Evolutionary conservation across 768 basidiomycete genomes (phyloP), one percentile per base, ranked within the genome.

Genomic region (Lyophyllum atratum): DNA sequence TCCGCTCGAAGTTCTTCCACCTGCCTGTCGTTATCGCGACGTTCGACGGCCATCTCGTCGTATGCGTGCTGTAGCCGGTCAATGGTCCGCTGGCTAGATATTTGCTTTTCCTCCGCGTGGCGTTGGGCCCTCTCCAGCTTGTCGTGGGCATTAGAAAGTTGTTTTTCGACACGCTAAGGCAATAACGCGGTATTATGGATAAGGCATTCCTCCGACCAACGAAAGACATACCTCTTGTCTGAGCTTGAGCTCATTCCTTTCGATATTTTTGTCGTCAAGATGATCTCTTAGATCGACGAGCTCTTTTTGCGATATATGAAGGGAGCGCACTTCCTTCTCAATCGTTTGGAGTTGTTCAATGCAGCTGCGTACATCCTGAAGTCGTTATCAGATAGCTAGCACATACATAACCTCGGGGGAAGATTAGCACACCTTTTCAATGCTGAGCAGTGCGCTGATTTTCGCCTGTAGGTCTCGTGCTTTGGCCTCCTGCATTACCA

Each of bases 91-190:
- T 88, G 86, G 63, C 85, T 88, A n/a, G 86, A 81, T 12, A 78
- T 64, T 54, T 88, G 86, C 69, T 90, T 90, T 55, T 95, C 93
- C 69, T 91, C 89, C 6, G 87, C 87, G 59, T 90, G 88, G 58
- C 82, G 80, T 66, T 91, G 86, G 0, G 90, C 88, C 25, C 91
- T 84, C 54, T 89, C 85, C 9, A 94, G 80, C 70, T 93, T 94
- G 62, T 92, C 89, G 44, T 85, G 80, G 4, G 94, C 94, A 68
- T 95, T 93, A 8, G 77, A 72, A 11, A 92, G 76, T 68, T 95
- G 93, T 58, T 88, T 87, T 59, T 83, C 76, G n/a, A 91, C 84
- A 49, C 93, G 90, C 91, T 96, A 57, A 14, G 12, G 15, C n/a
- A 45, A 33, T 42, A 47, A 34, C 24, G 44, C 37, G n/a, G 48